Conservation (phyloP, 2,329 filamentous ascomycete species). For the Trichoderma sp. region DNA sequence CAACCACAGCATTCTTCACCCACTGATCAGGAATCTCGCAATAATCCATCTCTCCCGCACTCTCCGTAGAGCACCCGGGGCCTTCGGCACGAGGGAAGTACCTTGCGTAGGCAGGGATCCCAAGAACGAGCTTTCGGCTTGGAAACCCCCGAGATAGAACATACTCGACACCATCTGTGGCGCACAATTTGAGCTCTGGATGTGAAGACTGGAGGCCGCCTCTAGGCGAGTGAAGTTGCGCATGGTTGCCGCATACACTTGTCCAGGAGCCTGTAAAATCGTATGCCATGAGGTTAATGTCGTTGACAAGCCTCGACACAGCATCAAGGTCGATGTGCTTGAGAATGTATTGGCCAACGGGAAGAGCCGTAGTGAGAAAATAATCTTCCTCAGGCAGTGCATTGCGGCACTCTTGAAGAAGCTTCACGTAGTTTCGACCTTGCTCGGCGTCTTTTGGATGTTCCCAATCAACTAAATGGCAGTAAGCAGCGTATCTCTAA, state of each 20-base stretch:
- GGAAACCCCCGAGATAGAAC: slow-evolving; percentile 53
- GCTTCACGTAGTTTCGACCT: slow-evolving; percentile 55
- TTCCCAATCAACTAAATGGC: slow-evolving; percentile 62
- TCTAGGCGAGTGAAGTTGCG: slow-evolving; percentile 53
- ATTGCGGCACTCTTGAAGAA: slow-evolving; percentile 54
- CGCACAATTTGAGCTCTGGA: slow-evolving; percentile 40
- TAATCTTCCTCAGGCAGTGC: slow-evolving; percentile 55
- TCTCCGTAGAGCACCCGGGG: slow-evolving; percentile 51
- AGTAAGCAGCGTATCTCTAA: background rate
- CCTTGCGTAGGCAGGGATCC: slow-evolving; percentile 61
- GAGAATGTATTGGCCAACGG: slow-evolving; percentile 60
- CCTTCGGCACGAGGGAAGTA: slow-evolving; percentile 55
- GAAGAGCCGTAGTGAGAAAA: slow-evolving; percentile 59
- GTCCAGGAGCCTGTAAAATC: slow-evolving; percentile 66
- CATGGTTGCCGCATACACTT: slow-evolving; percentile 59
- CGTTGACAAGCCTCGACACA: slow-evolving; percentile 53
- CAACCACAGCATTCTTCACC: slow-evolving; percentile 41
- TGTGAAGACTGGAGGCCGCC: slow-evolving; percentile 25
- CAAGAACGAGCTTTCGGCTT: slow-evolving; percentile 57
- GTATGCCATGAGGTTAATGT: slow-evolving; percentile 67
- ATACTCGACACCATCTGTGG: slow-evolving; percentile 55
- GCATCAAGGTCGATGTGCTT: slow-evolving; percentile 55
- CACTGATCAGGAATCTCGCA: slow-evolving; percentile 56
- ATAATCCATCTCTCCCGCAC: slow-evolving; percentile 58
- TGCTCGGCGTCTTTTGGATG: slow-evolving; percentile 54